Base-by-base conservation (phyloP, 1,139 yeast species). In the Candida smagusa region DNA sequence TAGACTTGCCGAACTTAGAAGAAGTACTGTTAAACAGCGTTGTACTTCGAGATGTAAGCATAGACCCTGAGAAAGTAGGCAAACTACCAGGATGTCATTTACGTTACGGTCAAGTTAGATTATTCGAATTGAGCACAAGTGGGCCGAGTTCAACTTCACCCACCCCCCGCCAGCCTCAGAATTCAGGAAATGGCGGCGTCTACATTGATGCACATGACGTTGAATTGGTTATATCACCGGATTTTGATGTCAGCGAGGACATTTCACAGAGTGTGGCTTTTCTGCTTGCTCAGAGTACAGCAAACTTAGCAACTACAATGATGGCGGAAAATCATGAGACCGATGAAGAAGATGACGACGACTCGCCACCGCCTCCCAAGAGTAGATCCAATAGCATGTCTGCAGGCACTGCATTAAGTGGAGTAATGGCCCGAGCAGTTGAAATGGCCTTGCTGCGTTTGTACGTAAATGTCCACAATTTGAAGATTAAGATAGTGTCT, bases 1-100 rank as follows among this genome's bases (percentile, higher is more conserved):
- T 88, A 22, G 94, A 88, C 55, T 66, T 86, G 25, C 84, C 89
- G 12, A 84, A 88, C 54, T 61, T 89, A 40, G 94, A 87, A 44
- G 72, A 71, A 53, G 90, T 89, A 1, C 82, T 94, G 6, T 61
- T 86, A 30, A 59, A 75, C 74, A 56, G 69, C 47, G 66, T 71
- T 28, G 60, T 75, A 1, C 68, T 88, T 19, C 71, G 74, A 35
- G 81, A 85, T 58, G 77, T 88, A 3, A 73, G 79, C 37, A 62
- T 88, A 19, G 94, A 85, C 54, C 81, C 90, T 0, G 89, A 84
- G 31, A 82, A 81, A 43, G 70, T 86, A 27, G 74, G 76, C 22
- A 61, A 62, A 40, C 48, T 85, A 2, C 94, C 95, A 0, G 89
- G 92, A 2, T 59, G 82, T 35, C 74, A 69, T 45, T 58, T 87